Conservation (phyloP, 768 basidiomycete species). For the Tricholoma hemisulphureum region DNA sequence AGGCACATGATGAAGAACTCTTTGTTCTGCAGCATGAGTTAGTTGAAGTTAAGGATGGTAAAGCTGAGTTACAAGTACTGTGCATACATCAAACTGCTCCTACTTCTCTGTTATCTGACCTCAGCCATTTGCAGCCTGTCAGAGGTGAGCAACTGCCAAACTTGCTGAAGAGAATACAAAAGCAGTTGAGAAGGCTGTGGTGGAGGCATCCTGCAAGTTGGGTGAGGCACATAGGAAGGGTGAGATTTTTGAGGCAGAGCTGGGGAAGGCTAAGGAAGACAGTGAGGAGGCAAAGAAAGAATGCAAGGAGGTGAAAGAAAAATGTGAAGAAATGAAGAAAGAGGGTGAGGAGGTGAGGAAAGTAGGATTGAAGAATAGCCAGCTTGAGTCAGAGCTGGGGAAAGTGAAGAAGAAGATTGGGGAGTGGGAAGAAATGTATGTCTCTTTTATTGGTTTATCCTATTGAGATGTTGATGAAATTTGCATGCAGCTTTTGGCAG, state of each 20-base stretch:
- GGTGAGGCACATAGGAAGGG: neutral
- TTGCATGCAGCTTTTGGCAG: constrained; percentile 3
- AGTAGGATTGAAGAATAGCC: too few relatives aligned
- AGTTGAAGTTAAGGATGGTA: neutral
- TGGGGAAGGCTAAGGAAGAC: neutral
- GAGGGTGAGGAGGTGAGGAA: too few relatives aligned
- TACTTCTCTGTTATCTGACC: neutral
- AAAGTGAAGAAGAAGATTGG: too few relatives aligned
- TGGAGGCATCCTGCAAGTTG: neutral
- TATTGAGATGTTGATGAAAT: neutral
- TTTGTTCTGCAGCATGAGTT: neutral
- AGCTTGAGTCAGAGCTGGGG: too few relatives aligned
- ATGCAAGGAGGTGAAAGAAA: neutral
- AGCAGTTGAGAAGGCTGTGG: neutral
- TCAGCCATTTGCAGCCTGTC: neutral
- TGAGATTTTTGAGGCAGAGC: neutral
- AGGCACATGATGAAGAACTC: neutral
- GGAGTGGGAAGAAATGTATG: neutral
- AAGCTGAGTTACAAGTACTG: neutral
- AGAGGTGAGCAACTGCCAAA: neutral
- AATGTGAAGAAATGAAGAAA: neutral
- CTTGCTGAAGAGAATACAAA: neutral
- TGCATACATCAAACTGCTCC: neutral
- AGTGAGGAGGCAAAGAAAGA: neutral
- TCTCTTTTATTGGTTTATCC: neutral